phyloP scores from a whole-genome alignment of 192 early-diverging fungal species.

The Cetraspora pellucida region DNA sequence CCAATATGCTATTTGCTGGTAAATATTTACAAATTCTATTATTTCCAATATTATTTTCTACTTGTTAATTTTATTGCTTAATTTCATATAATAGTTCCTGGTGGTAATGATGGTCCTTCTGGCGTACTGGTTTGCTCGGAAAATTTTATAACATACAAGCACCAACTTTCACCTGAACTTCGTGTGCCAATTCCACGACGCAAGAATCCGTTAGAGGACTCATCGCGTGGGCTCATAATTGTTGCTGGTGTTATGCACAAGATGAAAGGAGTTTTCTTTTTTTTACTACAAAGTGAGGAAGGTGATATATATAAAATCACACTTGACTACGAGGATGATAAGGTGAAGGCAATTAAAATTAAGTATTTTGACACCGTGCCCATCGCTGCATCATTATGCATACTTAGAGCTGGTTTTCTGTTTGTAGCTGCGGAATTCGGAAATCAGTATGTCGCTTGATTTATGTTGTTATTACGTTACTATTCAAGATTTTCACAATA shows the following conservation, averaged over 20 bases:
- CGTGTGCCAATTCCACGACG: slow-evolving; percentile 84
- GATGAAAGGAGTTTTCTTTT: slow-evolving; percentile 90
- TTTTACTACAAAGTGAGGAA: slow-evolving; percentile 86
- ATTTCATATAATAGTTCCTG: slow-evolving; percentile 65
- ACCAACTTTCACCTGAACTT: slow-evolving; percentile 65
- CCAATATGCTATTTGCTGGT: slow-evolving; percentile 83
- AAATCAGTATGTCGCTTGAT: slow-evolving; percentile 73
- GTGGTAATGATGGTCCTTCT: slow-evolving; percentile 91
- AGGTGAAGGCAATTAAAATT: slow-evolving; percentile 73
- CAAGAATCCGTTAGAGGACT: slow-evolving; percentile 65
- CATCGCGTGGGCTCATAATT: slow-evolving; percentile 72
- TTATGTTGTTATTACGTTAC: slow-evolving; percentile 4
- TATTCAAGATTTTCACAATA: neutral
- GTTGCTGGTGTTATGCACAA: slow-evolving; percentile 86
- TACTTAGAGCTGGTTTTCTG: slow-evolving; percentile 92
- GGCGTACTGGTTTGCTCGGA: slow-evolving; percentile 97
- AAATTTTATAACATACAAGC: slow-evolving; percentile 84
- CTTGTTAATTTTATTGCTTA: neutral
- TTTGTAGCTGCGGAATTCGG: slow-evolving; percentile 92
- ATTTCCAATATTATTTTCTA: neutral
- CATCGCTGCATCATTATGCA: slow-evolving; percentile 72
- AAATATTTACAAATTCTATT: slow-evolving; percentile 15
- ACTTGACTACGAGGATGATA: slow-evolving; percentile 70
- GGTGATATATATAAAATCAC: slow-evolving; percentile 96
- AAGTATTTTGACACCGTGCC: slow-evolving; percentile 96